Evolutionary conservation across 306 rosid genomes (phyloP), one percentile per base, ranked within the genome.

Genomic region (Dalbergia cochinchinensis): DNA sequence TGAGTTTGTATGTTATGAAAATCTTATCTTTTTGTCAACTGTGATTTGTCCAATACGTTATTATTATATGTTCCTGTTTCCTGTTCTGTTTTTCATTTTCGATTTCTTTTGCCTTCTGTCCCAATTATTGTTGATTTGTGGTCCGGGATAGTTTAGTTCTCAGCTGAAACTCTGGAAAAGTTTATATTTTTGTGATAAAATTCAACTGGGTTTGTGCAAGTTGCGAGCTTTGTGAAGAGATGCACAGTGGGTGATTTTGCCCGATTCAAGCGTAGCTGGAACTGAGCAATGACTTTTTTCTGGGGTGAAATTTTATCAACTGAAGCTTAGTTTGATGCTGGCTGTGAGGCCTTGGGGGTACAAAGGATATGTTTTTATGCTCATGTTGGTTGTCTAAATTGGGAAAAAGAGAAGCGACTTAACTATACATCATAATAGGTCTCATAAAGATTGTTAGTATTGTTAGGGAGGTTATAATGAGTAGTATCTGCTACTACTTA

Each of bases 281-380:
- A 12, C 60, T 54, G 8, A 54, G 26, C 20, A n/a, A 54, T 54
- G 60, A 54, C n/a, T 6, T 15, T 54, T 5, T 54, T 15, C 1
- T 37, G 41, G 60, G 60, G 10, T 54, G 18, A 53, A 54, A 54
- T 54, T 54, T 54, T 16, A 54, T 54, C 60, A 54, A 54, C 9
- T 54, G 31, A 31, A 33, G 64, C 67, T 82, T 78, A 55, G 47
- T 63, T 54, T 70, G 14, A 13, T 66, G 69, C 8, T 51, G 75
- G 76, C 58, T 35, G 39, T 48, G 60, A 39, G 60, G 22, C 4
- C 20, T 15, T 54, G 59, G 59, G 59, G 82, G 57, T 76, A 39
- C 69, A 68, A 76, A 71, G 59, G 35, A 42, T 33, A 22, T 15
- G 35, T 55, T 74, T 78, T 62, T 37, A 26, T 80, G 79, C 39